Conservation (phyloP, 805 yeast genomes). For the Suhomyces sp. region DNA sequence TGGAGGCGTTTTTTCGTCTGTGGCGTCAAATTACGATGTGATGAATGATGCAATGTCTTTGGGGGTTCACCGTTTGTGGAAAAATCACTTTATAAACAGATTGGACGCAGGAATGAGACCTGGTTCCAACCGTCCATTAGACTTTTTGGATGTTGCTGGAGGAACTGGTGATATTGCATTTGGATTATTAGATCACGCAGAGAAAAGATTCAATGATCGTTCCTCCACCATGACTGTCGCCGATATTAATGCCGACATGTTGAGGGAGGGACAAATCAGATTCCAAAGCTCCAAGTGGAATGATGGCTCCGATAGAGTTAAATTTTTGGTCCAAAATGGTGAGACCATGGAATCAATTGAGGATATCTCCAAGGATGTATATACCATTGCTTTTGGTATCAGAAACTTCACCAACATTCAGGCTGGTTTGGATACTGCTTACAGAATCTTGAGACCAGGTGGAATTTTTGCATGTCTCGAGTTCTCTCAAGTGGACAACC, state of each 20-base stretch:
- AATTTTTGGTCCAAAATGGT: slow-evolving; percentile 88
- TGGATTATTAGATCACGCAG: slow-evolving; percentile 91
- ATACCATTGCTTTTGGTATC: slow-evolving; percentile 96
- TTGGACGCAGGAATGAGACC: slow-evolving; percentile 94
- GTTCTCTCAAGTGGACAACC: slow-evolving; percentile 87
- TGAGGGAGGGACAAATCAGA: slow-evolving; percentile 85
- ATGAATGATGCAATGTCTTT: slow-evolving; percentile 98
- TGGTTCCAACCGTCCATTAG: slow-evolving; percentile 71
- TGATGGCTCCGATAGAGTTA: slow-evolving; percentile 61
- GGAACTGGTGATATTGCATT: slow-evolving; percentile 99
- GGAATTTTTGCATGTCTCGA: slow-evolving; percentile 97
- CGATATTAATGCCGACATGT: slow-evolving; percentile 96
- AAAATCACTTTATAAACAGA: slow-evolving; percentile 80
- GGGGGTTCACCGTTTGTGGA: slow-evolving; percentile 95
- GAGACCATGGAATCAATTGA: slow-evolving; percentile 81
- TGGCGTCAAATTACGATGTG: slow-evolving; percentile 89
- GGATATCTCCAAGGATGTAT: slow-evolving; percentile 87
- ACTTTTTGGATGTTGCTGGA: slow-evolving; percentile 95
- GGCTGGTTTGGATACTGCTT: slow-evolving; percentile 92
- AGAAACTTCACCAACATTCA: slow-evolving; percentile 94
- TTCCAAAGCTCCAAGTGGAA: slow-evolving; percentile 59
- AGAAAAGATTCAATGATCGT: slow-evolving; percentile 68
- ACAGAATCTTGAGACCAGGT: slow-evolving; percentile 94
- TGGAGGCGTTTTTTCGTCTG: slow-evolving; percentile 90
- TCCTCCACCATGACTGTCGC: slow-evolving; percentile 83